Evolutionary conservation across 352 stramenopile species (phyloP).

Genomic region (Phytopythium cucurbitacearum): DNA sequence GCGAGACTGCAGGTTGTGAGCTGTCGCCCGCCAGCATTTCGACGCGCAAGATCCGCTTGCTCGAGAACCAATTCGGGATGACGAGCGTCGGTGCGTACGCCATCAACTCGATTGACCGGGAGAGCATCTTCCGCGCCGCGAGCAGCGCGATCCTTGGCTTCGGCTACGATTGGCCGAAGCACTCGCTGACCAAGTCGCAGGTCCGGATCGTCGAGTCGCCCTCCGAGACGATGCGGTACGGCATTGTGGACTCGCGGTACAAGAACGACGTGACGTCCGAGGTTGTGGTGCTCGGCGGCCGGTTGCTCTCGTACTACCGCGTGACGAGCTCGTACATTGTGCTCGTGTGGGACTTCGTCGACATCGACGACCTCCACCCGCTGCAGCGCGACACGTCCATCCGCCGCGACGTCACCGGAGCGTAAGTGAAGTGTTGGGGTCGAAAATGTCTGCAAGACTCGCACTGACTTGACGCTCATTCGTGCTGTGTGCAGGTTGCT

Average conservation of each 20-base stretch:
- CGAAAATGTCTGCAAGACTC: background rate
- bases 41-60: conserved; percentile 25
- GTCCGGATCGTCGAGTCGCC: conserved; percentile 3
- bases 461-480: background rate
- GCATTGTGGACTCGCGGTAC: conserved; percentile 2
- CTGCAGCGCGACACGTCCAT: conserved; percentile 4
- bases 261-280: conserved; percentile 1
- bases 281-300: conserved; percentile 6
- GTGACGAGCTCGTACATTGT: conserved; percentile 3
- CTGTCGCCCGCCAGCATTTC: conserved; percentile 22
- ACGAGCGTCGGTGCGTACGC: conserved; percentile 12
- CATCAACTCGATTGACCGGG: conserved; percentile 10
- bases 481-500: conserved; percentile 14
- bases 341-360: conserved; percentile 17
- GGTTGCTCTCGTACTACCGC: conserved; percentile 10
- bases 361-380: conserved; percentile 16
- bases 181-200: conserved; percentile 5
- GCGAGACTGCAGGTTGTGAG: conserved; percentile 26
- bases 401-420: conserved; percentile 11
- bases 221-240: conserved; percentile 6
- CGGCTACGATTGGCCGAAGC: conserved; percentile 6
- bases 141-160: conserved; percentile 4
- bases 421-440: conserved; percentile 6
- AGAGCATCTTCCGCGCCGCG: conserved; percentile 8
- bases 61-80: conserved; percentile 14